Evolutionary conservation across 2,329 filamentous ascomycete genomes (phyloP), one percentile per base, ranked within the genome.

Genomic region (Pseudocercospora fuligena): DNA sequence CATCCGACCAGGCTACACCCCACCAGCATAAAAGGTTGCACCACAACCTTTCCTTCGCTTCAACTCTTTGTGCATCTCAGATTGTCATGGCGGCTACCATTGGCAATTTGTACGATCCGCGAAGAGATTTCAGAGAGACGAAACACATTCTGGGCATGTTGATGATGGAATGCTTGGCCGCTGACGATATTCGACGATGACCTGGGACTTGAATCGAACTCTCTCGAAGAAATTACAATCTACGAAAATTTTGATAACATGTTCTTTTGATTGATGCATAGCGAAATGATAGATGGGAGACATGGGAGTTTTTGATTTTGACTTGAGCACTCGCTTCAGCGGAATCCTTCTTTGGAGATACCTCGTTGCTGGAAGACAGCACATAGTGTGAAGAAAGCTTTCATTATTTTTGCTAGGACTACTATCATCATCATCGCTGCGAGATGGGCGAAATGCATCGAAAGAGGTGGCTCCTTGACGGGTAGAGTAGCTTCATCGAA

Each of bases 21-120:
- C 56, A 14, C 56, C 56, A 5, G 47, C 70, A 62, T 74, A 58
- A 71, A 67, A 56, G 43, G 33, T 66, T n/a, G n/a, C 61, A 23
- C 49, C 23, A 16, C 49, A 7, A 23, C 19, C 66, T 43, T 46
- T 64, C 54, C 46, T 71, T 65, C 66, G 60, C 49, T 68, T 71
- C 65, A 64, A 57, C 16, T 49, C 67, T 56, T 67, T 70, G 31
- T 68, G 67, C 69, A 68, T 60, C 49, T 59, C 56, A 54, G 67
- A 67, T 61, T 61, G 64, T 43, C 61, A 64, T 60, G 67, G 60
- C 74, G 73, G 69, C 66, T 65, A 60, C 53, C 49, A 63, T 43
- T 64, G 64, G 33, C 54, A 40, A 36, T 54, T 56, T 23, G n/a
- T 16, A 54, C 27, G 31, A 16, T 61, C 25, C 23, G 33, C 25